Evolutionary conservation across 169 alveolate species (phyloP), one percentile per base, ranked within the genome.

Genomic region (Eimeria acervulina): DNA sequence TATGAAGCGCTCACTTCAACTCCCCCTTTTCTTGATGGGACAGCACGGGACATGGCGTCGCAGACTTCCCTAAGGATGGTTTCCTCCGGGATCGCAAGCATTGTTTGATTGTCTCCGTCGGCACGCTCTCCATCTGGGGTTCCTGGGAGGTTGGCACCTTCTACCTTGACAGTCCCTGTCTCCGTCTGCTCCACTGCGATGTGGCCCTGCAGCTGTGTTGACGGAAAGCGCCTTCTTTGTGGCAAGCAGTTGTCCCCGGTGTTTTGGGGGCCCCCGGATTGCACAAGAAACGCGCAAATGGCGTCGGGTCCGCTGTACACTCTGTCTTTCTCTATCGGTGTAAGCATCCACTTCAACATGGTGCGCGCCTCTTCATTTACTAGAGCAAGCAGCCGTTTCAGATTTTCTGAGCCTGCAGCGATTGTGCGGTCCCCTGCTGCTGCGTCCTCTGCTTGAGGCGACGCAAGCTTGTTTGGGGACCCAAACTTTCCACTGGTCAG

Each of bases 151-250:
- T 13, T 19, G 80, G 59, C 38, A 2, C 31, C 59, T 33, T 31
- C 92, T 61, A 23, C 51, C 8, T 17, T 21, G 55, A n/a, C 28
- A 10, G 52, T 59, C 38, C 55, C 80, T 26, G 55, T 70, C 23
- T 59, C 93, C 13, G 4, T 15, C 89, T 19, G 89, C 89, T 78
- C 89, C 90, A 44, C 15, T 52, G 44, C 90, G 40, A 85, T 26
- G 78, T 85, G 93, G 93, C 80, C 93, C 44, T 59, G 76, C 93
- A 85, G 93, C 93, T 85, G 93, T 26, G 93, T 85, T 68, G 55
- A 33, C 31, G 93, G 78, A 44, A 52, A 23, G 63, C 93, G 93
- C 93, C 36, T 63, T 72, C 70, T n/a, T 40, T 28, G 51, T 68
- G 93, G 31, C 4, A 72, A 76, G 89, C 68, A 61, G 38, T 28